phyloP scores from a whole-genome alignment of 768 basidiomycete genomes.

The Leccinum longicurvipes region DNA sequence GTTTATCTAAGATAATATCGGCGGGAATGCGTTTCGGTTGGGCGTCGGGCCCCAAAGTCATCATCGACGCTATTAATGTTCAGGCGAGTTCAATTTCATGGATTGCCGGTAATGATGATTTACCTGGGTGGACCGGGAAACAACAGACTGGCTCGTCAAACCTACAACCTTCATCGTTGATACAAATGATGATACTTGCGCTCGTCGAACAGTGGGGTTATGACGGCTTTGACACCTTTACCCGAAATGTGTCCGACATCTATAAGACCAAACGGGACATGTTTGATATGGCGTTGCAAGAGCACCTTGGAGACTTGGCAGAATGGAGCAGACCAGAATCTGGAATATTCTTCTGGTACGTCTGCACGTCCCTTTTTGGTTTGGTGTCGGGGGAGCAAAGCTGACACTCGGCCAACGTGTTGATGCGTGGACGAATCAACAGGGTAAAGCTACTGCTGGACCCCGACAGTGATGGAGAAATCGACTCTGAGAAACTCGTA shows the following conservation, averaged over 20 bases:
- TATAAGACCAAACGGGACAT: constrained; percentile 65
- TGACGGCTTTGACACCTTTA: constrained; percentile 66
- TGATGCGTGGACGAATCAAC: not conserved
- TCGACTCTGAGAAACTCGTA: constrained; percentile 63
- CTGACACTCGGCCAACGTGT: not conserved
- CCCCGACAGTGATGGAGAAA: constrained; percentile 31
- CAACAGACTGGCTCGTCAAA: constrained; percentile 59
- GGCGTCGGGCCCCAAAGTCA: constrained; percentile 59
- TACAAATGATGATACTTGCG: constrained; percentile 52
- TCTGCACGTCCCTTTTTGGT: not conserved
- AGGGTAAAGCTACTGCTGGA: constrained; percentile 63
- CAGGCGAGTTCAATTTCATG: constrained; percentile 42
- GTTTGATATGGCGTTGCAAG: constrained; percentile 67
- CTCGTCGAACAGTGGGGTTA: constrained; percentile 66
- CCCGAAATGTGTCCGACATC: constrained; percentile 54
- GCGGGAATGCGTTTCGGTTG: constrained; percentile 75
- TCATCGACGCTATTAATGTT: constrained; percentile 64
- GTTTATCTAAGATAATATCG: constrained; percentile 74
- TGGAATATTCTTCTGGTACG: not conserved
- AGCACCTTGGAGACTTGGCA: constrained; percentile 67
- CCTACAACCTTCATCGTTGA: constrained; percentile 55
- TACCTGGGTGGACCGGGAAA: not conserved
- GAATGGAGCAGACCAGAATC: constrained; percentile 54
- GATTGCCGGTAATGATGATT: not conserved
- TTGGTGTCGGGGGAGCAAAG: not conserved